These are phyloP conservation scores for Leccinellum albellum DNA, from an alignment of 768 basidiomycete species.

Conservation along the genomic window DNA sequence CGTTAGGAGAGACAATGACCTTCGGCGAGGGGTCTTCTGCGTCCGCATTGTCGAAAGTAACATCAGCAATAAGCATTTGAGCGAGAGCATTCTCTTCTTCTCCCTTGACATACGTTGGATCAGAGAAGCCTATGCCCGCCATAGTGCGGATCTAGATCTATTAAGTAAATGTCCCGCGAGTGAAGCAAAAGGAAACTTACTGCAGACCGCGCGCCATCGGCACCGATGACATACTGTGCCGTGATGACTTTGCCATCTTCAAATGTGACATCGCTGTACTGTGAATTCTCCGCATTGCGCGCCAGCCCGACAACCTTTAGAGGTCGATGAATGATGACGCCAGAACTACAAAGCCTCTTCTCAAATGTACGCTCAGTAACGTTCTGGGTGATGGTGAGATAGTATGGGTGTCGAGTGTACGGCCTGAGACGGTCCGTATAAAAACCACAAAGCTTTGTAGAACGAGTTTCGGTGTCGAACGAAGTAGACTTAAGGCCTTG, in stretches of 20 bases:
- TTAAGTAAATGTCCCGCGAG: neutral
- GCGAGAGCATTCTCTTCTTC: conserved; percentile 27
- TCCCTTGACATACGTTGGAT: conserved; percentile 35
- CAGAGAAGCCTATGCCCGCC: conserved; percentile 40
- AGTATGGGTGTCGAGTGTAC: conserved; percentile 44
- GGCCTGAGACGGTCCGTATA: conserved; percentile 34
- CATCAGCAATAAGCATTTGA: conserved; percentile 47
- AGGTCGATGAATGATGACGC: conserved; percentile 35
- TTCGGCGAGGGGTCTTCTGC: conserved; percentile 2
- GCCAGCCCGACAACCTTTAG: conserved; percentile 38
- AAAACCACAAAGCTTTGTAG: conserved; percentile 23
- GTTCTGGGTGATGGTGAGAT: conserved; percentile 42
- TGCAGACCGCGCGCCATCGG: conserved; percentile 47
- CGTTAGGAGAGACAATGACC: conserved; percentile 26
- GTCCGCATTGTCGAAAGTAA: conserved; percentile 29
- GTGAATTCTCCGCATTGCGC: conserved; percentile 23
- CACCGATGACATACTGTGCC: conserved; percentile 47
- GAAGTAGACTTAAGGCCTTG: conserved; percentile 32
- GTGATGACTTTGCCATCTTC: conserved; percentile 43
- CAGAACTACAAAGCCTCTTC: conserved; percentile 29
- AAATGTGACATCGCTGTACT: conserved; percentile 40
- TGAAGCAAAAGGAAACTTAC: conserved; percentile 29
- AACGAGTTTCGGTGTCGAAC: conserved; percentile 31
- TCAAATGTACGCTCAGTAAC: conserved; percentile 41
- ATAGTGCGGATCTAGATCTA: conserved; percentile 38